Percentiles rank a stretch among this genome's conserved stretches.
Evolutionary conservation across 2,329 filamentous ascomycete species (phyloP).

Genomic region (Alternaria brassicicola): DNA sequence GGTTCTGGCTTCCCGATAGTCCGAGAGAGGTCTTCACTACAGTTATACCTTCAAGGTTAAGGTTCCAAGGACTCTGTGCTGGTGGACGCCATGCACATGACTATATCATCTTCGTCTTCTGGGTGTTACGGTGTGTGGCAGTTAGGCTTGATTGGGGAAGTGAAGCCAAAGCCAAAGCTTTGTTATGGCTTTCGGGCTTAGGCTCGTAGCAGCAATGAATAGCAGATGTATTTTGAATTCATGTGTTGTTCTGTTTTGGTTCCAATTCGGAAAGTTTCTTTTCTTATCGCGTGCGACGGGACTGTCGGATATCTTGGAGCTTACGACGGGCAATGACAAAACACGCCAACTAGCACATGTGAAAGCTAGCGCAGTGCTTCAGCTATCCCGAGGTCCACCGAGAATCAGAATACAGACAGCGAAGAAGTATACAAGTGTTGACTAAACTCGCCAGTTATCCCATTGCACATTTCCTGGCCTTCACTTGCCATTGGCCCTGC

Average conservation of each 20-base stretch:
- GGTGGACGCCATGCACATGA: neutral
- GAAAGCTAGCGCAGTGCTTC: neutral
- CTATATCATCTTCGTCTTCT: constrained; percentile 5
- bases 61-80: neutral
- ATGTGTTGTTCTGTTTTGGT: neutral
- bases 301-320: neutral
- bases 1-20: constrained; percentile 7
- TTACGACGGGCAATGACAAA: neutral
- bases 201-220: neutral
- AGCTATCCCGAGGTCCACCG: constrained; percentile 5
- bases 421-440: neutral
- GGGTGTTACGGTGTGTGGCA: constrained; percentile 8
- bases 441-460: neutral
- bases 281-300: neutral
- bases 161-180: neutral
- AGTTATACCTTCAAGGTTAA: constrained; percentile 1
- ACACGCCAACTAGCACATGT: constrained; percentile 2
- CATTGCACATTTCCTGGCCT: neutral
- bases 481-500: neutral
- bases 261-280: neutral
- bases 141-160: constrained; percentile 7
- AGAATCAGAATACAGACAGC: neutral
- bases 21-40: constrained; percentile 11
- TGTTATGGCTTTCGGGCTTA: constrained; percentile 1
- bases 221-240: neutral